Conservation (phyloP, 139 green algal genomes). For the Chlamydomonas eustigma region DNA sequence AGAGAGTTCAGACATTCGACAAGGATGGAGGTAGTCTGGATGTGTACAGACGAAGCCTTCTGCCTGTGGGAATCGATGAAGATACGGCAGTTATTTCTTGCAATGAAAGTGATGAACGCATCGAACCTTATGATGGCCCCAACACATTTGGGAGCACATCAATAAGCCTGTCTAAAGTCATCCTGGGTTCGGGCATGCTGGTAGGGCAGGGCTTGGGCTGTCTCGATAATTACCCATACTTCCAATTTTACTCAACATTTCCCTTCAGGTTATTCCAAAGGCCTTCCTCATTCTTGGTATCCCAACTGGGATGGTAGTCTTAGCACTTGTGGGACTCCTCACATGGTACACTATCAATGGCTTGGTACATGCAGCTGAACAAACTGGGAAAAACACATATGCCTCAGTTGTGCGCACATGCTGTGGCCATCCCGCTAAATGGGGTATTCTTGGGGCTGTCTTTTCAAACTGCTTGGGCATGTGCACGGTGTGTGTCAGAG, state of each 20-base stretch:
- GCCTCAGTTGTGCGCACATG: neutral
- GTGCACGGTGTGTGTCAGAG: neutral
- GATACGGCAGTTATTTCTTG: neutral
- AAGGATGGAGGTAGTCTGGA: neutral
- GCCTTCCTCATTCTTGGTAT: neutral
- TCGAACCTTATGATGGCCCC: neutral
- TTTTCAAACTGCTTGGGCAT: constrained; percentile 1
- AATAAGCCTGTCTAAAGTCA: neutral
- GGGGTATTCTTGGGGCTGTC: neutral
- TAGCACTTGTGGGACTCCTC: neutral
- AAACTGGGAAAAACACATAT: neutral
- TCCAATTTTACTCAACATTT: too few relatives aligned
- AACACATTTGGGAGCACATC: neutral
- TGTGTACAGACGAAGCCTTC: neutral
- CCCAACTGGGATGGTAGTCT: neutral
- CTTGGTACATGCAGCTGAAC: neutral
- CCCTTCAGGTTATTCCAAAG: neutral
- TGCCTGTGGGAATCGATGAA: neutral
- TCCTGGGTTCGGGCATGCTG: neutral
- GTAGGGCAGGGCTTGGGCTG: too few relatives aligned
- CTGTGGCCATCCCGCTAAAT: neutral
- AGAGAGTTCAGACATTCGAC: neutral
- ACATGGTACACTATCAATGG: neutral
- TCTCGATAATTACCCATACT: too few relatives aligned
- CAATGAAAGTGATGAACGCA: too few relatives aligned